These are phyloP conservation scores for Jackrogersella multiformis DNA, from an alignment of 495 filamentous ascomycete genomes.

Conservation along the genomic window DNA sequence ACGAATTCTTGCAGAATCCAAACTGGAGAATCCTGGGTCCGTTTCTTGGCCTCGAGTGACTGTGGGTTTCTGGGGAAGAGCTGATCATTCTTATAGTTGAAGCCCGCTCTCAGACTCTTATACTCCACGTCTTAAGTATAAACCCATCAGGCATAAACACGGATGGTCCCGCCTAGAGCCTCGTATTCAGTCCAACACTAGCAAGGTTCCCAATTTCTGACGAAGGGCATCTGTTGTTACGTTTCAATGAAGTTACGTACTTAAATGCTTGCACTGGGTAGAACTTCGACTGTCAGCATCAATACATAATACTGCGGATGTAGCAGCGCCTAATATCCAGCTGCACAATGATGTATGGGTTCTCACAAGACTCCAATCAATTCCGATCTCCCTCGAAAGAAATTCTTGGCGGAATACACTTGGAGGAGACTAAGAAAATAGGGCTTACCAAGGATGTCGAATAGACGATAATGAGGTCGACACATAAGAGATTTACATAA, in stretches of 20 bases:
- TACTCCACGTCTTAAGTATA: background rate
- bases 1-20: background rate
- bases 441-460: slow-evolving; percentile 8
- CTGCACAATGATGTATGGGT: slow-evolving; percentile 1
- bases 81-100: background rate
- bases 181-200: slow-evolving; percentile 7
- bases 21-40: background rate
- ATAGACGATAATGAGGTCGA: slow-evolving; percentile 5
- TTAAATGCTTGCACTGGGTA: background rate
- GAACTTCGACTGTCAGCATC: background rate
- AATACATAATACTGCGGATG: slow-evolving; percentile 1
- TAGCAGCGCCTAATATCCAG: background rate
- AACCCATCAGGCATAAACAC: too few relatives aligned
- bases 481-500: slow-evolving; percentile 2
- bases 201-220: background rate
- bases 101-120: background rate
- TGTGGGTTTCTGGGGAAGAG: background rate
- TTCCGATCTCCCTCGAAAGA: background rate
- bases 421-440: background rate
- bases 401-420: background rate
- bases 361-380: background rate
- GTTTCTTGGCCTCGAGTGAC: background rate
- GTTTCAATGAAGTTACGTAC: slow-evolving; percentile 8
- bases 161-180: background rate
- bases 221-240: slow-evolving; percentile 1